Evolutionary conservation across 768 basidiomycete species (phyloP).

Genomic region (Tulasnella sp.): DNA sequence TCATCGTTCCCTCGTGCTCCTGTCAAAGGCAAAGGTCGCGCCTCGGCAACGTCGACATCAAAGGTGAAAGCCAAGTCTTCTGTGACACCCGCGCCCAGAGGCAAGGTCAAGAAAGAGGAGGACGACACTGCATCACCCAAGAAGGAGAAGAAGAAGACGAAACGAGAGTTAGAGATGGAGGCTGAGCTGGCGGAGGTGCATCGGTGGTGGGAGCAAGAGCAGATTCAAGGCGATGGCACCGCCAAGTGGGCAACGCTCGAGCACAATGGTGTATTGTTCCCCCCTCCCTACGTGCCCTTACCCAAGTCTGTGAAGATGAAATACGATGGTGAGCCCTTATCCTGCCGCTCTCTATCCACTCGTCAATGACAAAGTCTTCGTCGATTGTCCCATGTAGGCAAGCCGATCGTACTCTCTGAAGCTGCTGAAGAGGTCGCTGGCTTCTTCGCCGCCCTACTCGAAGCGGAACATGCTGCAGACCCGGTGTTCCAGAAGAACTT

Average conservation of each 20-base stretch:
- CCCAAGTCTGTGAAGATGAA: conserved; percentile 83
- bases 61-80: conserved; percentile 1
- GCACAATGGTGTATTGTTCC: conserved; percentile 91
- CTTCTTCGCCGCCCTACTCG: conserved; percentile 88
- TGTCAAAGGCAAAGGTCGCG: background rate
- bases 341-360: no score
- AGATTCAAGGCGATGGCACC: conserved; percentile 61
- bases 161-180: conserved; percentile 50
- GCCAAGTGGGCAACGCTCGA: conserved; percentile 93
- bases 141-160: conserved; percentile 37
- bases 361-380: no score
- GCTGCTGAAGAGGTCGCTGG: conserved; percentile 94
- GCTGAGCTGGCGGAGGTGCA: conserved; percentile 65
- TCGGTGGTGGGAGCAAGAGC: conserved; percentile 77
- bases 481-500: conserved; percentile 87
- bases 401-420: conserved; percentile 63
- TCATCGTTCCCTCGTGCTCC: background rate
- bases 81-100: conserved; percentile 4
- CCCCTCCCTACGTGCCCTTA: conserved; percentile 82
- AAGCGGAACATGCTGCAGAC: conserved; percentile 87
- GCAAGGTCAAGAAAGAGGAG: conserved; percentile 39
- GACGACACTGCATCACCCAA: conserved; percentile 25
- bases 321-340: conserved; percentile 65
- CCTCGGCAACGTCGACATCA: background rate
- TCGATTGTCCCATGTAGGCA: conserved; percentile 41